These are phyloP conservation scores for Polysphondylium violaceum DNA, from an alignment of 78 protist species.

Conservation along the genomic window DNA sequence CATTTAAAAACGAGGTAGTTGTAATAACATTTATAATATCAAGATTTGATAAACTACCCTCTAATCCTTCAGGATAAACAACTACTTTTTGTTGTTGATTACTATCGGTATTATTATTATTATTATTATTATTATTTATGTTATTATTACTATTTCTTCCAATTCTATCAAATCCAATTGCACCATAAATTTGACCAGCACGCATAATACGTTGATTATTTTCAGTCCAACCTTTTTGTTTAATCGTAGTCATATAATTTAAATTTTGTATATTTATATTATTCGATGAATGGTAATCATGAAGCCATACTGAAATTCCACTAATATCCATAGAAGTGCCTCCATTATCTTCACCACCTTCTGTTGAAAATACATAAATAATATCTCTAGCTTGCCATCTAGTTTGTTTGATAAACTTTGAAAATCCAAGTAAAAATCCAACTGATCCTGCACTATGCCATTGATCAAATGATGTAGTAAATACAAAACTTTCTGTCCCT, in stretches of 20 bases:
- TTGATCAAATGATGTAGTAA: slow-evolving; percentile 69
- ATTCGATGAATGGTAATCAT: slow-evolving; percentile 36
- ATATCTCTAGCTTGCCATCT: slow-evolving; percentile 67
- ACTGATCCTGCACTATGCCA: slow-evolving; percentile 65
- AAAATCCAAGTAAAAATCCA: slow-evolving; percentile 57
- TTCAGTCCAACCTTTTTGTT: slow-evolving; percentile 15
- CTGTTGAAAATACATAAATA: slow-evolving; percentile 41
- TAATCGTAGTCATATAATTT: too few species aligned
- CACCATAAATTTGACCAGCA: slow-evolving; percentile 58
- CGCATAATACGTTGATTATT: background rate
- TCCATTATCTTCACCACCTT: slow-evolving; percentile 71
- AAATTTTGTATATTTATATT: too few species aligned
- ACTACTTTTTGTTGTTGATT: slow-evolving; percentile 22
- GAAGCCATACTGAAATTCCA: slow-evolving; percentile 66
- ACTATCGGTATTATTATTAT: too few species aligned
- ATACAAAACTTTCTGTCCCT: slow-evolving; percentile 67
- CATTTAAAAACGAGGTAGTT: slow-evolving; percentile 52
- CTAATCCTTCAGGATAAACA: slow-evolving; percentile 64
- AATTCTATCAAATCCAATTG: slow-evolving; percentile 63
- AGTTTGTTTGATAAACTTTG: slow-evolving; percentile 20
- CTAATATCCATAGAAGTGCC: slow-evolving; percentile 57
- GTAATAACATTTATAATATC: slow-evolving; percentile 57
- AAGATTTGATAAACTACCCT: slow-evolving; percentile 45
- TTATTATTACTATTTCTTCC: too few species aligned
- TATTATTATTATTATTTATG: too few species aligned